Percentiles rank a stretch among this genome's conserved stretches.
These are phyloP conservation scores for Sarcomyxa edulis DNA, from an alignment of 768 basidiomycete genomes.

Conservation along the genomic window DNA sequence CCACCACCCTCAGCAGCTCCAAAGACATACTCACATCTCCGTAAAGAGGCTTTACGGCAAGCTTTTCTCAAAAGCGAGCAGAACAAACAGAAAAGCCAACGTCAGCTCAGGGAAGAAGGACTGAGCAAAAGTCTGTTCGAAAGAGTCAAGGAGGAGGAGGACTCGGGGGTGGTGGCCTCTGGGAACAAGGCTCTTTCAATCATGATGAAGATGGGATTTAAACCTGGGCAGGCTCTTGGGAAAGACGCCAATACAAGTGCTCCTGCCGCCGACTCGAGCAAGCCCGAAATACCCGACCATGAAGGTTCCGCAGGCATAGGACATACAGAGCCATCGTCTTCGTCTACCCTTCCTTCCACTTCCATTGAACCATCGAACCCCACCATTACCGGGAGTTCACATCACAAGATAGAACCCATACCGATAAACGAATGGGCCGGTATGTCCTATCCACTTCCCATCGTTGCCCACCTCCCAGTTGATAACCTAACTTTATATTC, in stretches of 20 bases:
- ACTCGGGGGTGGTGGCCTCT: conserved; percentile 39
- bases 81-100: conserved; percentile 57
- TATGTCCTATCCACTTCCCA: conserved; percentile 25
- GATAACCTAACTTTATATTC: conserved; percentile 8
- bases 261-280: too few species aligned
- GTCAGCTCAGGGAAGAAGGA: conserved; percentile 70
- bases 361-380: too few species aligned
- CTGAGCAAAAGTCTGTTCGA: conserved; percentile 79
- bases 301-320: too few species aligned
- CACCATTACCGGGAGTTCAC: not conserved
- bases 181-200: conserved; percentile 79
- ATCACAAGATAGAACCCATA: conserved; percentile 61
- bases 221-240: conserved; percentile 77
- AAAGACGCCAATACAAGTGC: too few species aligned
- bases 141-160: conserved; percentile 61
- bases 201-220: conserved; percentile 95
- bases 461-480: conserved; percentile 1
- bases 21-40: conserved; percentile 66
- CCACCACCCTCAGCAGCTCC: conserved; percentile 30
- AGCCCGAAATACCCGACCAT: too few species aligned
- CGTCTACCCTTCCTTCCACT: too few species aligned
- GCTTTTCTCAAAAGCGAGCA: conserved; percentile 62
- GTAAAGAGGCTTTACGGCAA: conserved; percentile 58
- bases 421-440: conserved; percentile 82
- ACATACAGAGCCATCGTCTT: too few species aligned